These are phyloP conservation scores for Onygena corvina DNA, from an alignment of 2,329 filamentous ascomycete species.

Conservation along the genomic window DNA sequence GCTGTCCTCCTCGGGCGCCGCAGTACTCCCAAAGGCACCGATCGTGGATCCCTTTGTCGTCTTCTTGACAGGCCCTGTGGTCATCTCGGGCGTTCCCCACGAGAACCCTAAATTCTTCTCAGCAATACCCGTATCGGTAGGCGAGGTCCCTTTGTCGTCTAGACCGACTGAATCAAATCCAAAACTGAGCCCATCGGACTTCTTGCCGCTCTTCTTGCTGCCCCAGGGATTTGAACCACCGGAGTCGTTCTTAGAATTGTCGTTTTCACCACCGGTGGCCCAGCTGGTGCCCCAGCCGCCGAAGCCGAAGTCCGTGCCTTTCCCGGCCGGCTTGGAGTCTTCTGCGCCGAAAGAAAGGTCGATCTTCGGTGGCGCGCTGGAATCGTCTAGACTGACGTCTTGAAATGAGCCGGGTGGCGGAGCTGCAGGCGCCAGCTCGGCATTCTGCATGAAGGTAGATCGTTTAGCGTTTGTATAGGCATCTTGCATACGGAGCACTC, in stretches of 20 bases:
- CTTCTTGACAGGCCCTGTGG: too few relatives aligned
- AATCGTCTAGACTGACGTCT: slow-evolving; percentile 55
- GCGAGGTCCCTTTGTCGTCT: neutral
- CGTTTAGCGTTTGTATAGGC: slow-evolving; percentile 6
- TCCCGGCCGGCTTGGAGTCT: slow-evolving; percentile 29
- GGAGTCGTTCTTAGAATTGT: neutral
- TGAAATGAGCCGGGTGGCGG: slow-evolving; percentile 46
- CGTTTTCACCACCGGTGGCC: slow-evolving; percentile 28
- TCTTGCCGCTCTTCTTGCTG: slow-evolving; percentile 30
- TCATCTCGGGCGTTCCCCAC: neutral
- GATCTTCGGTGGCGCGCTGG: slow-evolving; percentile 39
- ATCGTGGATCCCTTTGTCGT: too few relatives aligned
- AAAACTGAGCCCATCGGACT: slow-evolving; percentile 10
- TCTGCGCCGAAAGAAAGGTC: slow-evolving; percentile 45
- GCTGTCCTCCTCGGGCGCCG: slow-evolving; percentile 36
- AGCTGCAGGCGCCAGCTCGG: slow-evolving; percentile 26
- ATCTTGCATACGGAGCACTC: neutral
- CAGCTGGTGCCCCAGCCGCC: slow-evolving; percentile 51
- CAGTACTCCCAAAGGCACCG: too few relatives aligned
- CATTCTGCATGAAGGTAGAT: slow-evolving; percentile 14
- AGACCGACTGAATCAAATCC: neutral
- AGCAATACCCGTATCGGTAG: neutral
- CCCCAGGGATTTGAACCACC: slow-evolving; percentile 18
- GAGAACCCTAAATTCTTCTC: neutral
- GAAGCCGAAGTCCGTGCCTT: slow-evolving; percentile 39